Evolutionary conservation across 31 red algal genomes (phyloP).

Genomic region (Asparagopsis taxiformis): DNA sequence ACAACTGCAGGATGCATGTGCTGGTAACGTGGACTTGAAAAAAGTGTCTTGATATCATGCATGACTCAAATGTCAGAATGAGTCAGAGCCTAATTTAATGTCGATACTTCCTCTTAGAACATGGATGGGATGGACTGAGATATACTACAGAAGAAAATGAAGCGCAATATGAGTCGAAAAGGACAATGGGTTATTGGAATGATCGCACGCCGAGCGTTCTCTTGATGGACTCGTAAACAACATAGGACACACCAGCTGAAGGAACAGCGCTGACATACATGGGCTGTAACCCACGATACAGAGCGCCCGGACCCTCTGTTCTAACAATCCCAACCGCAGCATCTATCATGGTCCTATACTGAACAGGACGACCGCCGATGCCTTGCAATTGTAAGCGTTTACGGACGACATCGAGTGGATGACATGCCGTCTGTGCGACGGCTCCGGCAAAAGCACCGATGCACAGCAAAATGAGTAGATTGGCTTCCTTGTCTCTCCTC

Average conservation of each 20-base stretch:
- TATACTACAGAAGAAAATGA: background rate
- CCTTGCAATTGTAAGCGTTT: constrained; percentile 95
- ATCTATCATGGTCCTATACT: constrained; percentile 79
- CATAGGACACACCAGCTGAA: constrained; percentile 83
- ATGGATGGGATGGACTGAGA: background rate
- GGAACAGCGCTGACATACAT: constrained; percentile 85
- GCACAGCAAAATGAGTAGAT: constrained; percentile 54
- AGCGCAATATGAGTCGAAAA: background rate
- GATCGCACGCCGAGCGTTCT: constrained; percentile 63
- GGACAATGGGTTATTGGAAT: constrained; percentile 27
- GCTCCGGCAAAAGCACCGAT: constrained; percentile 94
- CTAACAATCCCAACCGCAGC: constrained; percentile 64
- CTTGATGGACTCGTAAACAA: constrained; percentile 92
- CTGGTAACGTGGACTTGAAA: constrained; percentile 17
- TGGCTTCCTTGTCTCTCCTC: constrained; percentile 50
- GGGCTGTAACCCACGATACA: constrained; percentile 87
- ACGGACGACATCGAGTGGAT: constrained; percentile 97
- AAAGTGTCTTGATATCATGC: background rate
- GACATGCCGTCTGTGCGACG: constrained; percentile 90
- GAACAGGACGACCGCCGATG: constrained; percentile 83
- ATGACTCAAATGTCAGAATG: no score
- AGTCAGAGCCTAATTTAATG: background rate
- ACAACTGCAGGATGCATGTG: constrained; percentile 5
- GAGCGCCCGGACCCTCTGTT: constrained; percentile 70
- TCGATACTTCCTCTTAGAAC: background rate